Base-by-base conservation (phyloP, 2,329 filamentous ascomycete genomes). In the Penicillium psychrosexuale region DNA sequence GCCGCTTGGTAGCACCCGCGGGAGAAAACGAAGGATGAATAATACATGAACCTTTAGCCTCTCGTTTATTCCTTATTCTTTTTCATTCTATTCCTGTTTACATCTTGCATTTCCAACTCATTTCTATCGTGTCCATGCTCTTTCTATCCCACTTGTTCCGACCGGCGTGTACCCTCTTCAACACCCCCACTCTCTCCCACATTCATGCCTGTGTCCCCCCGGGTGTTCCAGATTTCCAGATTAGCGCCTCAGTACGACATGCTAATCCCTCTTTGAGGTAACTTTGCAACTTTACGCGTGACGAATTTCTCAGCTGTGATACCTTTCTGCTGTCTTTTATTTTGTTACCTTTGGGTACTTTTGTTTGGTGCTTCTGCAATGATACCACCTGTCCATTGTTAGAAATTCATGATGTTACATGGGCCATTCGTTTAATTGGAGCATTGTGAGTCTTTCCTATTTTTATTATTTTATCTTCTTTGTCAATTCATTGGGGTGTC, bases 1-100 rank as follows among this genome's bases (percentile, higher is more conserved):
- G 48, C 86, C 89, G 3, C 90, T 96, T 72, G 92, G 92, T 31
- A 89, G 89, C 6, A 90, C 83, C 68, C 85, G 92, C 61, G 91
- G 91, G 31, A 82, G 92, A 58, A 82, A 92, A 68, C 82, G 91
- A 69, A 82, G 90, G 59, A 64, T 66, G 34, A 68, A 69, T 51
- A 53, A 51, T 45, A 54, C 34, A 30, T 55, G 39, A 50, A 45
- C 30, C 15, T 31, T 30, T 28, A 51, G 31, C 46, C 24, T 44
- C 24, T 42, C 13, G 11, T 37, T 34, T 15, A 24, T 24, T 24
- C 5, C 3, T 24, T 24, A 24, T 24, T 44, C 3, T 30, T 37
- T 19, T 24, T 43, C 4, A 31, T 34, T 24, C 30, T 11, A 19
- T 11, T 24, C 24, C 43, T 36, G 15, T 47, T 33, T 11, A 19